Evolutionary conservation across 495 filamentous ascomycete genomes (phyloP).

Genomic region (Cercophora samala): DNA sequence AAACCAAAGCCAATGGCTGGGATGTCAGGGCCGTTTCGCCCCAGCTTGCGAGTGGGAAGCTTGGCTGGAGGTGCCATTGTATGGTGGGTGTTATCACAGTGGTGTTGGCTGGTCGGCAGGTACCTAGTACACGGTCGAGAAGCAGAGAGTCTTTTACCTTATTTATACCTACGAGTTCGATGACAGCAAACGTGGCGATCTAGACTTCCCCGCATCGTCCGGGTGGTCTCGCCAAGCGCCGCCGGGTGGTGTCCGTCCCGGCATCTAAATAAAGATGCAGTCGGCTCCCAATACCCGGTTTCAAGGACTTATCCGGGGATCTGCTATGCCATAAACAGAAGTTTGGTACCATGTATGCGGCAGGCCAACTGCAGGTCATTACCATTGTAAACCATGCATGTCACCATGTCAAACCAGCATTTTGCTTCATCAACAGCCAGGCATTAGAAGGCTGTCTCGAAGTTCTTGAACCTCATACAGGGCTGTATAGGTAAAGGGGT

Average conservation of each 20-base stretch:
- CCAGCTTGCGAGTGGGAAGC: constrained; percentile 43
- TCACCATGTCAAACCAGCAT: too few species aligned
- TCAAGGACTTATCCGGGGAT: neutral
- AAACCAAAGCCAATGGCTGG: constrained; percentile 53
- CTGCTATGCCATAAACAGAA: neutral
- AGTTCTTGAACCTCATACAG: too few species aligned
- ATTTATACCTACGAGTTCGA: too few species aligned
- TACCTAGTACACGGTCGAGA: too few species aligned
- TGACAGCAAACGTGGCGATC: too few species aligned
- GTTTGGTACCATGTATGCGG: neutral
- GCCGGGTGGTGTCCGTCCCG: neutral
- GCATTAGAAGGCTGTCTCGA: too few species aligned
- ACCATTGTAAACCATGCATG: too few species aligned
- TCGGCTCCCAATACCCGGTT: neutral
- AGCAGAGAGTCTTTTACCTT: too few species aligned
- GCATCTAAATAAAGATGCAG: neutral
- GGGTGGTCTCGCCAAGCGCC: neutral
- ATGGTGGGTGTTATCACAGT: neutral
- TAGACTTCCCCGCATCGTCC: neutral
- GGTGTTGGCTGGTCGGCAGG: too few species aligned
- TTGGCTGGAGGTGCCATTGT: constrained; percentile 22
- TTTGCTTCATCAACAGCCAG: too few species aligned
- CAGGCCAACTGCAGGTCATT: too few species aligned
- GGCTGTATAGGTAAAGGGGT: too few species aligned
- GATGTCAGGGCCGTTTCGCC: constrained; percentile 53